These are phyloP conservation scores for Pichia eremophila DNA, from an alignment of 805 yeast genomes.

Conservation along the genomic window DNA sequence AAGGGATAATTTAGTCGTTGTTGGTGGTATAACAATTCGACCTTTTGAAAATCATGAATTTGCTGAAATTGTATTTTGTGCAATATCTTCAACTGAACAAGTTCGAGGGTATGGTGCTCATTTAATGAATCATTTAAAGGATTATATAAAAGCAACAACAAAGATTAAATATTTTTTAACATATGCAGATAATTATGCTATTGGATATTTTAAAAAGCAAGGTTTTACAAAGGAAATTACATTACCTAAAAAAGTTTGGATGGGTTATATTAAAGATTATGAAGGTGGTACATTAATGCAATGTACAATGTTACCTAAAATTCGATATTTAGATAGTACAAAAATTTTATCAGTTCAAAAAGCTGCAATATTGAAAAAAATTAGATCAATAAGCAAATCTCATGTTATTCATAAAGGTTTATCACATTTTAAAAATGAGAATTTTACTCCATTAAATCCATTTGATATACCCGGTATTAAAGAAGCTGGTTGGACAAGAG, in stretches of 20 bases:
- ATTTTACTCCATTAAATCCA: constrained; percentile 58
- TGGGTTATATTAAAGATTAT: constrained; percentile 97
- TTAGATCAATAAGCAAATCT: constrained; percentile 67
- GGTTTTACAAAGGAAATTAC: constrained; percentile 95
- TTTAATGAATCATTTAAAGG: constrained; percentile 94
- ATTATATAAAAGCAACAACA: constrained; percentile 83
- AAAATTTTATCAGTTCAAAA: constrained; percentile 80
- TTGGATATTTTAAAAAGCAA: constrained; percentile 96
- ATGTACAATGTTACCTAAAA: constrained; percentile 83
- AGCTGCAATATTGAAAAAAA: constrained; percentile 83
- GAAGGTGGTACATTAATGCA: constrained; percentile 99
- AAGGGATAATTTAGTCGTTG: constrained; percentile 86
- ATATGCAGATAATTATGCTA: constrained; percentile 97
- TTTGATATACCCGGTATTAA: constrained; percentile 78
- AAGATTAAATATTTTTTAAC: constrained; percentile 81
- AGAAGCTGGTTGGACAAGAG: constrained; percentile 97
- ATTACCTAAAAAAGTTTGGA: constrained; percentile 80
- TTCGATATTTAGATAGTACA: constrained; percentile 81
- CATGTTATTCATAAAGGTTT: constrained; percentile 79
- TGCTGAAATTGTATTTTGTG: constrained; percentile 98
- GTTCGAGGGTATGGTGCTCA: constrained; percentile 99
- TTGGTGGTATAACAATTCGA: constrained; percentile 94
- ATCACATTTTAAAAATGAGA: constrained; percentile 48
- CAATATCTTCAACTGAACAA: constrained; percentile 94
- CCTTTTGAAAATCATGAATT: constrained; percentile 86